Evolutionary conservation across 495 filamentous ascomycete species (phyloP).

Genomic region (Apiosordaria backusii): DNA sequence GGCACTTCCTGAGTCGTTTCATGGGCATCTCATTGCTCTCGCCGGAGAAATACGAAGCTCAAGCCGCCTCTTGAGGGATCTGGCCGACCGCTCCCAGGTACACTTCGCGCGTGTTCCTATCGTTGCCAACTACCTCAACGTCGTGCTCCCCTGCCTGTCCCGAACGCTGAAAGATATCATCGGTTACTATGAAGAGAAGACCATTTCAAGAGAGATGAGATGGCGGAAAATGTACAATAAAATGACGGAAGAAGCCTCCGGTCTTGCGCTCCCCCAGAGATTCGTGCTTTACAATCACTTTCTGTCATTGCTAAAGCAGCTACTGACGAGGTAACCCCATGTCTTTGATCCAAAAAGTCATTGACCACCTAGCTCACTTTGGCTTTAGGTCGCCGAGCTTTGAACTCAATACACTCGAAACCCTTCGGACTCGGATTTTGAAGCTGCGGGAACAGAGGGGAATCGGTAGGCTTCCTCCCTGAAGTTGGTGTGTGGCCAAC

Average conservation of each 20-base stretch:
- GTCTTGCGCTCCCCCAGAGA: constrained; percentile 46
- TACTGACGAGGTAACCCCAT: constrained; percentile 45
- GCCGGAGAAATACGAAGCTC: constrained; percentile 42
- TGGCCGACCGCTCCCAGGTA: constrained; percentile 50
- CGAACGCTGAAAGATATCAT: constrained; percentile 51
- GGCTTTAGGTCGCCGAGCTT: constrained; percentile 47
- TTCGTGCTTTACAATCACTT: constrained; percentile 54
- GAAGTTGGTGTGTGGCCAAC: not conserved
- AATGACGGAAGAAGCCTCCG: constrained; percentile 46
- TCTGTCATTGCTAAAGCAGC: constrained; percentile 43
- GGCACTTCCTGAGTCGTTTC: constrained; percentile 38
- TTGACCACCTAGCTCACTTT: not conserved
- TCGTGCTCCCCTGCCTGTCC: constrained; percentile 49
- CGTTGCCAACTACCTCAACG: constrained; percentile 49
- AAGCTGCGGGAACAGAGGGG: constrained; percentile 44
- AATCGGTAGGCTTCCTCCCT: constrained; percentile 35
- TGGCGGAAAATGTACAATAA: constrained; percentile 55
- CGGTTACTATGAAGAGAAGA: constrained; percentile 47
- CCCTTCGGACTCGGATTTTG: constrained; percentile 43
- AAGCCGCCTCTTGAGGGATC: constrained; percentile 46
- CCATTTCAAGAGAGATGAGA: constrained; percentile 40
- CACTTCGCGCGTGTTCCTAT: constrained; percentile 45
- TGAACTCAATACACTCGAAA: constrained; percentile 50
- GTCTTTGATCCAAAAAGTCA: not conserved
- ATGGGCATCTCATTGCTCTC: constrained; percentile 40